phyloP scores from a whole-genome alignment of 2,329 filamentous ascomycete genomes.

The Aspergillus versicolor region DNA sequence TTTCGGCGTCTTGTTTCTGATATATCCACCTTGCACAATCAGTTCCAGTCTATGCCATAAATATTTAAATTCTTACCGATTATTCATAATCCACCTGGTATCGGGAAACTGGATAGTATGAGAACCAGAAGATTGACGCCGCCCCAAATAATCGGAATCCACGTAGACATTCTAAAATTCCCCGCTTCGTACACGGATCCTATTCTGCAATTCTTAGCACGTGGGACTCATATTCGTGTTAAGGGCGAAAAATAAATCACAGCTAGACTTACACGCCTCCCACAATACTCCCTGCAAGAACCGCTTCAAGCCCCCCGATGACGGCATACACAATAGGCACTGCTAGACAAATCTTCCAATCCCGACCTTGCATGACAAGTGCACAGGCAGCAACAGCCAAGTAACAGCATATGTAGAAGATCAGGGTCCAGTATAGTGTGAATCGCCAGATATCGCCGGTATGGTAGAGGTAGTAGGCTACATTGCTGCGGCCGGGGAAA shows the following conservation, averaged over 20 bases:
- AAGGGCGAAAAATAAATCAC: conserved; percentile 1
- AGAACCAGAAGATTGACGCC: conserved; percentile 79
- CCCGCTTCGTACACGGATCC: conserved; percentile 79
- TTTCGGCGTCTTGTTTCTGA: conserved; percentile 2
- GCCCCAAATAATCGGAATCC: conserved; percentile 88
- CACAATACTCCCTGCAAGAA: conserved; percentile 77
- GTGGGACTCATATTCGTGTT: not conserved
- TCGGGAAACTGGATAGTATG: conserved; percentile 86
- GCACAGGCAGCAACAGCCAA: conserved; percentile 70
- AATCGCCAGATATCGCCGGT: conserved; percentile 81
- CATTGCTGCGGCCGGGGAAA: conserved; percentile 55
- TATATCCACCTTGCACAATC: not conserved
- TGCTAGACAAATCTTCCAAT: conserved; percentile 60
- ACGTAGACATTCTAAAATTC: conserved; percentile 88
- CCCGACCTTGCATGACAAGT: conserved; percentile 64
- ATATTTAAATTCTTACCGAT: not conserved
- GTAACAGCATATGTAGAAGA: conserved; percentile 75
- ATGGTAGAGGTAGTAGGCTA: conserved; percentile 67
- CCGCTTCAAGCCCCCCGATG: conserved; percentile 71
- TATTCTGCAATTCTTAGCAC: conserved; percentile 52
- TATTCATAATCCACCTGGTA: conserved; percentile 76
- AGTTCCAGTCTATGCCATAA: not conserved
- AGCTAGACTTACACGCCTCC: conserved; percentile 67
- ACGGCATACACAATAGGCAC: conserved; percentile 69
- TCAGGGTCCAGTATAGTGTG: conserved; percentile 80